Conservation (phyloP, 345 rosid species). For the Lumnitzera littorea region DNA sequence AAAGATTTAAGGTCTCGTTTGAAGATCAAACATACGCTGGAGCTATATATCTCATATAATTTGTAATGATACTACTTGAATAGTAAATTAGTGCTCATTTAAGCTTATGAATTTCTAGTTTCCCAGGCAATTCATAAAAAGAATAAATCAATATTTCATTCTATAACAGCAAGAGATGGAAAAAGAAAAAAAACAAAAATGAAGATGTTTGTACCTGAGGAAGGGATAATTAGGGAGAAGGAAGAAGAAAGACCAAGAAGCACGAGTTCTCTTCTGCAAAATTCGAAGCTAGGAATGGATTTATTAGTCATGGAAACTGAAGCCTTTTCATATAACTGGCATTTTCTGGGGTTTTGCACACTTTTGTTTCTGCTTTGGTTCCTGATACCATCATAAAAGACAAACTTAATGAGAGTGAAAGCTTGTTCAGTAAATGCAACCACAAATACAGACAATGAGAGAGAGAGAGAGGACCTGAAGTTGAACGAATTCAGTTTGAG, state of each 20-base stretch:
- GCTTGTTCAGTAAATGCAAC: not conserved
- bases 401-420: no score
- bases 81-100: no score
- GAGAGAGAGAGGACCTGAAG: constrained; percentile 21
- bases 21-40: no score
- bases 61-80: no score
- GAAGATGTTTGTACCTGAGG: constrained; percentile 29
- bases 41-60: no score
- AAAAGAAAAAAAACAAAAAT: not conserved
- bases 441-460: not conserved
- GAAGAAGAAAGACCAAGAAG: constrained; percentile 62
- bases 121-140: no score
- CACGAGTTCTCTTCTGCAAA: constrained; percentile 62
- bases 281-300: constrained; percentile 20
- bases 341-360: constrained; percentile 24
- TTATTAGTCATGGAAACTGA: constrained; percentile 21
- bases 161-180: not conserved
- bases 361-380: constrained; percentile 23
- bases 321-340: constrained; percentile 26
- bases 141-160: not conserved
- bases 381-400: constrained; percentile 12
- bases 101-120: no score
- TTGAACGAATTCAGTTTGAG: constrained; percentile 13
- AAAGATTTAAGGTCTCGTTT: no score
- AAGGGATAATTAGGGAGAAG: constrained; percentile 33